Evolutionary conservation across 1,284 basidiomycete species (phyloP).

Genomic region (Malassezia slooffiae): DNA sequence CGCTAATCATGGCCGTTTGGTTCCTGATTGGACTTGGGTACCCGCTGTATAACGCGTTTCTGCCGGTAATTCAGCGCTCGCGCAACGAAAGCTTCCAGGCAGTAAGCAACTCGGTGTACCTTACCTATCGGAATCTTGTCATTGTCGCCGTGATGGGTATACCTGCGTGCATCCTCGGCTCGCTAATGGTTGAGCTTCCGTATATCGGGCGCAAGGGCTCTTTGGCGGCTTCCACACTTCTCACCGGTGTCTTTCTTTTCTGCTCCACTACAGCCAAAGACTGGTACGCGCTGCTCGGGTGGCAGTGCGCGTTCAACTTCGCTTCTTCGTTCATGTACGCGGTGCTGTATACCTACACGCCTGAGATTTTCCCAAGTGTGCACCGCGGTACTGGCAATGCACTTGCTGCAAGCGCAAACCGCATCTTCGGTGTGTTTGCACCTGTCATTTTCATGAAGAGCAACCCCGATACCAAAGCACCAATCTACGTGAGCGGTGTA

Average conservation of each 20-base stretch:
- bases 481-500: constrained; percentile 26
- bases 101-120: constrained; percentile 52
- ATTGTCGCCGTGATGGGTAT: constrained; percentile 5
- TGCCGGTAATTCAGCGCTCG: constrained; percentile 39
- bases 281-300: constrained; percentile 4
- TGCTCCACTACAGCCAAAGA: constrained; percentile 4
- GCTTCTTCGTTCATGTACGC: constrained; percentile 5
- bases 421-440: constrained; percentile 10
- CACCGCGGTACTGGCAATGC: constrained; percentile 10
- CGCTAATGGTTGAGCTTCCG: constrained; percentile 54
- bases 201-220: constrained; percentile 40
- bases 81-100: constrained; percentile 59
- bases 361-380: constrained; percentile 10
- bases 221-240: background rate
- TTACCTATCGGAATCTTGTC: constrained; percentile 47
- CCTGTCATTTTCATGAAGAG: constrained; percentile 9
- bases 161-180: constrained; percentile 7
- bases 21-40: constrained; percentile 30
- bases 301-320: constrained; percentile 12
- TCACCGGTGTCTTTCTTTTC: constrained; percentile 10
- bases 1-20: constrained; percentile 5
- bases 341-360: constrained; percentile 9
- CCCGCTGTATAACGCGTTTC: constrained; percentile 9
- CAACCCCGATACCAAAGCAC: constrained; percentile 48
- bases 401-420: constrained; percentile 3